phyloP scores from a whole-genome alignment of 805 yeast genomes.

The Priceomyces melissophilus region DNA sequence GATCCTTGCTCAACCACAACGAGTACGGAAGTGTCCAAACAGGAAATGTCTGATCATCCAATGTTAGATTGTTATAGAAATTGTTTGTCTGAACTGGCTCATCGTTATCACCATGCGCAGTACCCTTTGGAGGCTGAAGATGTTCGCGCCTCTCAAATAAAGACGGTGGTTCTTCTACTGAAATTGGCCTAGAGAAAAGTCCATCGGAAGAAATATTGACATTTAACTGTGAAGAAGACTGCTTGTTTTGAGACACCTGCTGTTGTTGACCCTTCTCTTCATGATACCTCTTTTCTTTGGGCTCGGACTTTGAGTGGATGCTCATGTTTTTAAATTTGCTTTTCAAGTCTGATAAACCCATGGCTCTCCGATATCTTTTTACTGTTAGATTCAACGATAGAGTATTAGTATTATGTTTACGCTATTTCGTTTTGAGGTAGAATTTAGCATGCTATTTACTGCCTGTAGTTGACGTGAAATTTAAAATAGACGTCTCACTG shows the following conservation, averaged over 20 bases:
- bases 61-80: constrained; percentile 69
- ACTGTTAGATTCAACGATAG: background rate
- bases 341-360: constrained; percentile 26
- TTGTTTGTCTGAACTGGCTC: constrained; percentile 70
- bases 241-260: background rate
- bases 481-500: background rate
- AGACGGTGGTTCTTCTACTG: constrained; percentile 41
- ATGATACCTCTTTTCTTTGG: background rate
- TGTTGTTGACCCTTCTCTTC: background rate
- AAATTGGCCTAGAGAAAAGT: constrained; percentile 41
- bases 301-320: background rate
- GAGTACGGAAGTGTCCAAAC: constrained; percentile 84
- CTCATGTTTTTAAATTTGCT: constrained; percentile 18
- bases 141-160: constrained; percentile 36
- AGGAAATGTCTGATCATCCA: constrained; percentile 64
- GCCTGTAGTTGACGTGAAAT: too few species aligned
- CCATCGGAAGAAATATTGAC: constrained; percentile 14
- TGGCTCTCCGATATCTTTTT: background rate
- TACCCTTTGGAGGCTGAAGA: constrained; percentile 33
- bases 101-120: constrained; percentile 16
- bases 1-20: constrained; percentile 58
- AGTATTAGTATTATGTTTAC: too few species aligned
- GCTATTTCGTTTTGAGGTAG: too few species aligned
- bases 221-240: background rate
- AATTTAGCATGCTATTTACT: too few species aligned